Conservation (phyloP, 305 asterid species). For the Fraxinus velutina region DNA sequence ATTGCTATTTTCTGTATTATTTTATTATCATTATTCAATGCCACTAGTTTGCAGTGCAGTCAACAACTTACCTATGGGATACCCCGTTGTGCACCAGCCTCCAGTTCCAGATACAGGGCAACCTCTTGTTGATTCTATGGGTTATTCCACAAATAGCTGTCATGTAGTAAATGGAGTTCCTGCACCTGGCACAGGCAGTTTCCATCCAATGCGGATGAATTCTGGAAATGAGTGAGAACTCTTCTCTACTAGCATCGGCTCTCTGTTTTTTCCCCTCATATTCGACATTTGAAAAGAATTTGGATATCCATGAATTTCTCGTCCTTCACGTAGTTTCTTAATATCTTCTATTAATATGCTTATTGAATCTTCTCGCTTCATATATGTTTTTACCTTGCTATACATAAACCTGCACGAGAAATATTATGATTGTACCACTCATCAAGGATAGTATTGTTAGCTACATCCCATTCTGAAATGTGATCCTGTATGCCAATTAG, state of each 20-base stretch:
- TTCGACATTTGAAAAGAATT: not conserved
- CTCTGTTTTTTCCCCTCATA: not conserved
- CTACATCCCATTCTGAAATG: not conserved
- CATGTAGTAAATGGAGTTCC: conserved; percentile 72
- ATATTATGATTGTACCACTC: not conserved
- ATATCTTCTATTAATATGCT: not conserved
- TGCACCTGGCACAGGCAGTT: conserved; percentile 45
- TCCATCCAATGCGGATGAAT: conserved; percentile 57
- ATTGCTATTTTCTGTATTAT: not conserved
- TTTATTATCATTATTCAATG: conserved; percentile 30
- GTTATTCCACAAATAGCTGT: conserved; percentile 43
- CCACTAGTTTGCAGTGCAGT: conserved; percentile 61
- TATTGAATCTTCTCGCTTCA: not conserved
- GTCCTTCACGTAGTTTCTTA: not conserved
- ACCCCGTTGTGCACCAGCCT: conserved; percentile 64
- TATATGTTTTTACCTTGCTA: not conserved
- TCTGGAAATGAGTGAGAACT: conserved; percentile 61
- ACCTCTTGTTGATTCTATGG: conserved; percentile 62
- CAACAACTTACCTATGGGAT: conserved; percentile 76
- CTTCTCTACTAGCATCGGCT: not conserved
- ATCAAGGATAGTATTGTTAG: not conserved
- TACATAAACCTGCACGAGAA: not conserved
- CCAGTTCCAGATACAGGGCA: conserved; percentile 51
- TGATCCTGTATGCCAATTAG: not conserved
- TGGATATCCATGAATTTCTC: not conserved